Evolutionary conservation across 2,329 filamentous ascomycete genomes (phyloP).

Genomic region (Sporothrix dimorphospora): DNA sequence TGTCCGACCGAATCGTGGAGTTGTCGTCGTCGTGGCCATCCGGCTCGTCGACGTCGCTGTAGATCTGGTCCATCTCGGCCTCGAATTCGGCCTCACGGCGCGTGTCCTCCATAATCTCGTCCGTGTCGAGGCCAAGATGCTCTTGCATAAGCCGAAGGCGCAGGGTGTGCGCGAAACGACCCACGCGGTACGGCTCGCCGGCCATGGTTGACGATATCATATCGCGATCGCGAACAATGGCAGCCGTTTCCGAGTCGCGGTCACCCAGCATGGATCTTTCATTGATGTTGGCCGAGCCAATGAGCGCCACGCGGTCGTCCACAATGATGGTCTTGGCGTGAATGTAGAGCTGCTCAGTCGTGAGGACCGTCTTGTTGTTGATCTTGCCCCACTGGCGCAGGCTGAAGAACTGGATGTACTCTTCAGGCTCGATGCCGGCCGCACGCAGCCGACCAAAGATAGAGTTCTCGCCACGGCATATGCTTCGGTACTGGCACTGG

Average conservation of each 20-base stretch:
- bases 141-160: slow-evolving; percentile 95
- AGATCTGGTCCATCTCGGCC: slow-evolving; percentile 65
- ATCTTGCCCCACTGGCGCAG: slow-evolving; percentile 91
- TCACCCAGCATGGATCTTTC: slow-evolving; percentile 93
- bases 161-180: slow-evolving; percentile 88
- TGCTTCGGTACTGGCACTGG: slow-evolving; percentile 95
- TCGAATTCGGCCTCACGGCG: slow-evolving; percentile 60
- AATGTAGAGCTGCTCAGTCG: slow-evolving; percentile 96
- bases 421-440: slow-evolving; percentile 84
- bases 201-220: slow-evolving; percentile 93
- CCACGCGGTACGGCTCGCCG: slow-evolving; percentile 84
- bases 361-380: slow-evolving; percentile 76
- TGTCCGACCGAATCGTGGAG: slow-evolving; percentile 34
- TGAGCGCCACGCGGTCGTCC: slow-evolving; percentile 89
- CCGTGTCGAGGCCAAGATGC: slow-evolving; percentile 93
- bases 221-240: slow-evolving; percentile 88
- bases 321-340: slow-evolving; percentile 97
- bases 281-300: slow-evolving; percentile 98
- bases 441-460: slow-evolving; percentile 86
- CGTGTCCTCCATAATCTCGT: slow-evolving; percentile 83
- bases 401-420: slow-evolving; percentile 95
- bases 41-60: slow-evolving; percentile 48
- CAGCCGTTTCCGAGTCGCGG: slow-evolving; percentile 89
- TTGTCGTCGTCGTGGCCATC: slow-evolving; percentile 39
- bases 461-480: slow-evolving; percentile 87